Evolutionary conservation across 2,329 filamentous ascomycete genomes (phyloP).

Genomic region (Botrytis sinoallii): DNA sequence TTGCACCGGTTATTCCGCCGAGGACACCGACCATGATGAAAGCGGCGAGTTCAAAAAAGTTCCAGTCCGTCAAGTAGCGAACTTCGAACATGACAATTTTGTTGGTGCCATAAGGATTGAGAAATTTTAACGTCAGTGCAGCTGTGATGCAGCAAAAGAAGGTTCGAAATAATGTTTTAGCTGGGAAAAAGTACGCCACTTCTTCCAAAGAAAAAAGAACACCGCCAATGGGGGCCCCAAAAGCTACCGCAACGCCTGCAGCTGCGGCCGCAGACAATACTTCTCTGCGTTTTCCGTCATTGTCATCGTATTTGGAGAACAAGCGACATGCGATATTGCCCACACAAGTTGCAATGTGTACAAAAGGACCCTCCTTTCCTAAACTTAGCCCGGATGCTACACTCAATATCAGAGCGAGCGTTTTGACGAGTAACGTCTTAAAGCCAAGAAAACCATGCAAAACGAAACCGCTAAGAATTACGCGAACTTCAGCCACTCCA

Average conservation of each 20-base stretch:
- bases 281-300: slow-evolving; percentile 91
- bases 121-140: slow-evolving; percentile 85
- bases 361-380: slow-evolving; percentile 89
- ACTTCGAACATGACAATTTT: slow-evolving; percentile 98
- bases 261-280: slow-evolving; percentile 90
- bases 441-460: slow-evolving; percentile 91
- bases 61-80: slow-evolving; percentile 86
- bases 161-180: slow-evolving; percentile 93
- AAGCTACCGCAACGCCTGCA: slow-evolving; percentile 89
- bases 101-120: slow-evolving; percentile 92
- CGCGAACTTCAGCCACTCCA: slow-evolving; percentile 94
- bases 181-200: slow-evolving; percentile 95
- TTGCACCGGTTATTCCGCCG: slow-evolving; percentile 78
- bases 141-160: slow-evolving; percentile 98
- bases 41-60: slow-evolving; percentile 81
- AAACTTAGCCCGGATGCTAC: slow-evolving; percentile 90
- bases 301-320: slow-evolving; percentile 91
- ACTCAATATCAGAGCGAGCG: slow-evolving; percentile 76
- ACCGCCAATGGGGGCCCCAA: slow-evolving; percentile 85
- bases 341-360: slow-evolving; percentile 94
- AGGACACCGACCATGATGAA: slow-evolving; percentile 86
- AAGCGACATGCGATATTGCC: slow-evolving; percentile 93
- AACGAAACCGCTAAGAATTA: slow-evolving; percentile 97
- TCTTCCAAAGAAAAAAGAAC: slow-evolving; percentile 93
- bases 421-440: slow-evolving; percentile 83